These are phyloP conservation scores for Cutaneotrichosporon mucoides DNA, from an alignment of 1,284 basidiomycete species.

Conservation along the genomic window DNA sequence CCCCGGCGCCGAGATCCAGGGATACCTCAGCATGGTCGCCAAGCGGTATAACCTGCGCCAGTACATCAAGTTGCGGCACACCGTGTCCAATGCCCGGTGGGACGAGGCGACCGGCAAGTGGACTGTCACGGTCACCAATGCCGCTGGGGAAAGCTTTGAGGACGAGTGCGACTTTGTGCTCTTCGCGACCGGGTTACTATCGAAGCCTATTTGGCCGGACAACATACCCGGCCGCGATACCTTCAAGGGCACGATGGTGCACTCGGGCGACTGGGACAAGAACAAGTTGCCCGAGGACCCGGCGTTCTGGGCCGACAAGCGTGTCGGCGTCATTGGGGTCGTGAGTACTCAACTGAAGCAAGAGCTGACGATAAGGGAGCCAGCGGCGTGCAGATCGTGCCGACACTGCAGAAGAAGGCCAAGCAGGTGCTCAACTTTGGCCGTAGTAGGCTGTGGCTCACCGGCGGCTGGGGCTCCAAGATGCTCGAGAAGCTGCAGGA, in stretches of 20 bases:
- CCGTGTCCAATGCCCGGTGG: conserved; percentile 30
- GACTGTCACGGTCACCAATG: conserved; percentile 21
- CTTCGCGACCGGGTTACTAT: conserved; percentile 29
- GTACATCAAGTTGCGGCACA: conserved; percentile 31
- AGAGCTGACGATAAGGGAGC: conserved; percentile 6
- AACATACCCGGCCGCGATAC: conserved; percentile 13
- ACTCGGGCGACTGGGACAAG: conserved; percentile 26
- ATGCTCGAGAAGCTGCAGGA: conserved; percentile 10
- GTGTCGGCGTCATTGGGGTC: conserved; percentile 19
- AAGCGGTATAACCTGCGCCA: conserved; percentile 25
- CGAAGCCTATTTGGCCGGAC: conserved; percentile 29
- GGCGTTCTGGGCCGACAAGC: conserved; percentile 15
- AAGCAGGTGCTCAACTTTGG: conserved; percentile 29
- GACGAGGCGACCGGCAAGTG: conserved; percentile 25
- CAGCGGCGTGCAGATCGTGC: conserved; percentile 28
- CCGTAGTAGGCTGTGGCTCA: conserved; percentile 24
- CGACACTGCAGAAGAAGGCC: conserved; percentile 19
- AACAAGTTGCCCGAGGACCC: conserved; percentile 6
- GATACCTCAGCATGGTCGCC: conserved; percentile 28
- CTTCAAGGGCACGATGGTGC: conserved; percentile 29
- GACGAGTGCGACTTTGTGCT: conserved; percentile 37
- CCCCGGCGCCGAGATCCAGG: conserved; percentile 26
- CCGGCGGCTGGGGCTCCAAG: conserved; percentile 23
- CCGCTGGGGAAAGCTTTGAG: conserved; percentile 6
- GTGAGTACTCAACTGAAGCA: neutral